phyloP scores from a whole-genome alignment of 2,329 filamentous ascomycete genomes.

The Bipolaris cookei region DNA sequence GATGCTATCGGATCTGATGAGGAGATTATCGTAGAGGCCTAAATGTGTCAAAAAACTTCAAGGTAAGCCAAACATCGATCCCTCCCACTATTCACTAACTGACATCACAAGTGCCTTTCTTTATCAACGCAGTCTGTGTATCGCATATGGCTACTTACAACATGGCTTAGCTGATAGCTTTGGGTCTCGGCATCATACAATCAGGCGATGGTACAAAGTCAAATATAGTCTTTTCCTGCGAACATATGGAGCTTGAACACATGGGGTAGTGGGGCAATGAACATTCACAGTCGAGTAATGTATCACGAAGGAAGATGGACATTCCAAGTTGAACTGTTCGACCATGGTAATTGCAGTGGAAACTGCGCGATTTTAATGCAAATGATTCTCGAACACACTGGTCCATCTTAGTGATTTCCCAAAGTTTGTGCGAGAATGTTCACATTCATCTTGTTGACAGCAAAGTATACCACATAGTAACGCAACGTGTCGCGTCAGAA shows the following conservation, averaged over 20 bases:
- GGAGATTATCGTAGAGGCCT: constrained; percentile 21
- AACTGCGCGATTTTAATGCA: too few species aligned
- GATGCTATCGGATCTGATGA: constrained; percentile 12
- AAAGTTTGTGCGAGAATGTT: too few species aligned
- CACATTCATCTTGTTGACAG: too few species aligned
- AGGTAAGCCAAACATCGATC: neutral
- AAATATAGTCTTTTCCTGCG: neutral
- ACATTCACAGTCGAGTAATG: neutral
- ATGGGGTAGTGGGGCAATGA: too few species aligned
- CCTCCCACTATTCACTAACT: neutral
- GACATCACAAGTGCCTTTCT: neutral
- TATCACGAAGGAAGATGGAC: neutral
- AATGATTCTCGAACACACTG: too few species aligned
- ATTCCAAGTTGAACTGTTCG: neutral
- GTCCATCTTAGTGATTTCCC: too few species aligned
- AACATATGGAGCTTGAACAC: neutral
- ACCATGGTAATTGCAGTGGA: too few species aligned
- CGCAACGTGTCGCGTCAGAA: too few species aligned
- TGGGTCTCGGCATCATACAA: too few species aligned
- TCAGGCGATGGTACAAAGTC: neutral
- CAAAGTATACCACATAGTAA: too few species aligned
- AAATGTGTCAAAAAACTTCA: neutral
- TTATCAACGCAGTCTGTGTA: neutral
- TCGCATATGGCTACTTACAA: neutral
- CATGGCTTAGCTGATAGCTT: neutral